Percentiles rank a stretch among this genome's conserved stretches.
Evolutionary conservation across 2,329 filamentous ascomycete genomes (phyloP).

Genomic region (Pyricularia pennisetigena): DNA sequence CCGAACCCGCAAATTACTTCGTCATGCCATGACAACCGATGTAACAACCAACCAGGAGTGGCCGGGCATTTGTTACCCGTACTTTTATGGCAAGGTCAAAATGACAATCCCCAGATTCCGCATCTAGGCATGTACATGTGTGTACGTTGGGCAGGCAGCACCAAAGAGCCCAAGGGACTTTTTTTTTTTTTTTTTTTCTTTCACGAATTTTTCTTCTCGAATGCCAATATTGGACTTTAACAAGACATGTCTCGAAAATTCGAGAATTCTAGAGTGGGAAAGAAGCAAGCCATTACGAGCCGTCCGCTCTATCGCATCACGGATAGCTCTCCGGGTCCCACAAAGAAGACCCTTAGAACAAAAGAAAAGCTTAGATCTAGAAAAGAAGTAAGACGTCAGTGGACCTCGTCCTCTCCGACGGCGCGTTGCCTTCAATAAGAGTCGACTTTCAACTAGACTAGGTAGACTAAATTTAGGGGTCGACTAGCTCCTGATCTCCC

Average conservation of each 20-base stretch:
- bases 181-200: not conserved
- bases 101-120: not conserved
- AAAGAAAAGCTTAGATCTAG: not conserved
- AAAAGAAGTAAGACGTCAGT: not conserved
- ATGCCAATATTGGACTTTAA: not conserved
- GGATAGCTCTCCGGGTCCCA: not conserved
- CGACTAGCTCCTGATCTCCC: slow-evolving; percentile 67
- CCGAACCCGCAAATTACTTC: not conserved
- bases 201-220: not conserved
- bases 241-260: not conserved
- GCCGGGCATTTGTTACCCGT: not conserved
- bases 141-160: no score
- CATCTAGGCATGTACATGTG: not conserved
- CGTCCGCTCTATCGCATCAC: not conserved
- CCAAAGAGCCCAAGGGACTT: not conserved
- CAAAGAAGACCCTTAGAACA: not conserved
- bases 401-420: not conserved
- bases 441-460: not conserved
- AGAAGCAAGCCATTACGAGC: not conserved
- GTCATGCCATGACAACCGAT: slow-evolving; percentile 1
- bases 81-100: not conserved
- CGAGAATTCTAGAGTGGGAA: not conserved
- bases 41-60: not conserved
- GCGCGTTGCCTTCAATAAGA: not conserved
- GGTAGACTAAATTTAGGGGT: not conserved